phyloP scores from a whole-genome alignment of 2,329 filamentous ascomycete species.

The Epichloe glyceriae region DNA sequence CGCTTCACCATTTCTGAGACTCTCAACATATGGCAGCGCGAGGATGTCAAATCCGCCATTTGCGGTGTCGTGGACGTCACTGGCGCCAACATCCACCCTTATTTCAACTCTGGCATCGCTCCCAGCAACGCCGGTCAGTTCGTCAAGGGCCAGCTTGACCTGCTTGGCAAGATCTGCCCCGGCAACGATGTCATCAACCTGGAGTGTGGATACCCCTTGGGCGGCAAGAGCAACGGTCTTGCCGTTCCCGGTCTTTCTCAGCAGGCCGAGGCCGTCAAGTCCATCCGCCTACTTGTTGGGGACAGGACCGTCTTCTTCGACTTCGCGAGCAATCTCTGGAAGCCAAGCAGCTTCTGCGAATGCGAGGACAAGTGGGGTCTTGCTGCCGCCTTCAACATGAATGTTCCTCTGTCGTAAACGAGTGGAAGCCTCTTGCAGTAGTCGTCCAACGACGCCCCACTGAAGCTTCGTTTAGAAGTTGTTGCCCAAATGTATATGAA shows the following conservation, averaged over 20 bases:
- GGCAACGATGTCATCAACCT: slow-evolving; percentile 66
- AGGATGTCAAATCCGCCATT: slow-evolving; percentile 42
- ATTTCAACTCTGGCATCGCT: slow-evolving; percentile 65
- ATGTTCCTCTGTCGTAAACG: not conserved
- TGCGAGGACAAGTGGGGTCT: slow-evolving; percentile 77
- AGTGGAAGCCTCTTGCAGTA: not conserved
- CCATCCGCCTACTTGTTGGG: slow-evolving; percentile 55
- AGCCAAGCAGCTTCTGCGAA: slow-evolving; percentile 51
- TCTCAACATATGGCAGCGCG: slow-evolving; percentile 60
- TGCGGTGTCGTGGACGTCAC: slow-evolving; percentile 67
- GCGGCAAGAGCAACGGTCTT: slow-evolving; percentile 55
- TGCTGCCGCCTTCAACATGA: slow-evolving; percentile 6
- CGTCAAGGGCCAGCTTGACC: slow-evolving; percentile 57
- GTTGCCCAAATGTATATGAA: slow-evolving; percentile 18
- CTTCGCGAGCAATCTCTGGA: slow-evolving; percentile 71
- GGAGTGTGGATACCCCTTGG: slow-evolving; percentile 80
- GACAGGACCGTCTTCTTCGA: slow-evolving; percentile 69
- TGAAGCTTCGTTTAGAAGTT: not conserved
- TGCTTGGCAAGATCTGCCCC: slow-evolving; percentile 57
- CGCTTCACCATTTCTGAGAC: slow-evolving; percentile 78
- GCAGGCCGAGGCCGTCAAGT: slow-evolving; percentile 60
- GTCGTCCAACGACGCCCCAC: not conserved
- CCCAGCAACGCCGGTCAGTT: slow-evolving; percentile 62
- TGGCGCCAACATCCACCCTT: slow-evolving; percentile 82
- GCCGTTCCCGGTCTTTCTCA: slow-evolving; percentile 54